A percentile compares a stretch with the other conserved stretches of the same genome.
Evolutionary conservation across 768 basidiomycete genomes (phyloP).

Genomic region (Neoboletus magnificus): DNA sequence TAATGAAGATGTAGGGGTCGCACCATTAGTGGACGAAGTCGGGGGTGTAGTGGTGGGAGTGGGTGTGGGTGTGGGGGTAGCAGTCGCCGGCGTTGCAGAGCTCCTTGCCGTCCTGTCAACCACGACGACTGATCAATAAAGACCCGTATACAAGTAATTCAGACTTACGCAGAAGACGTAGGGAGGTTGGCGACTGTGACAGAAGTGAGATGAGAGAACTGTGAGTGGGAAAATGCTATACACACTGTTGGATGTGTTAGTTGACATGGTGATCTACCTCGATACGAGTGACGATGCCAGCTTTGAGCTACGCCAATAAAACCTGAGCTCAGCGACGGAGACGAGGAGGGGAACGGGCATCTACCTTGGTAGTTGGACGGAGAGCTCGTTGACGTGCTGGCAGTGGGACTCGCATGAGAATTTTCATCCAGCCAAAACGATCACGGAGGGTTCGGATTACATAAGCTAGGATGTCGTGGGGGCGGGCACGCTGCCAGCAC

Average conservation of each 20-base stretch:
- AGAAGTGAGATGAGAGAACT: neutral
- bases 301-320: neutral
- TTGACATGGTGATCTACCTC: conserved; percentile 8
- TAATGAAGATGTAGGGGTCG: neutral
- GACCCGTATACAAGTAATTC: neutral
- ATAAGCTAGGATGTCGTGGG: conserved; percentile 3
- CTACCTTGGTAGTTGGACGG: conserved; percentile 8
- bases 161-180: conserved; percentile 4
- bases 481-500: neutral
- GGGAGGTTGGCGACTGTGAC: neutral
- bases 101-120: neutral
- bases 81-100: neutral
- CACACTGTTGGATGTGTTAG: neutral
- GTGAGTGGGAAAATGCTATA: neutral
- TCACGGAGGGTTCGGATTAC: conserved; percentile 14
- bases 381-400: conserved; percentile 5
- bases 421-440: conserved; percentile 10
- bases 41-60: neutral
- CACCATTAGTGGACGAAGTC: neutral
- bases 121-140: neutral
- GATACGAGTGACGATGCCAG: neutral
- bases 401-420: conserved; percentile 16
- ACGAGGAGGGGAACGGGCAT: neutral
- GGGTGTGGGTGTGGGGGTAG: neutral
- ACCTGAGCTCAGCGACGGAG: neutral